These are phyloP conservation scores for Fusarium citri DNA, from an alignment of 2,329 filamentous ascomycete genomes.

Conservation along the genomic window DNA sequence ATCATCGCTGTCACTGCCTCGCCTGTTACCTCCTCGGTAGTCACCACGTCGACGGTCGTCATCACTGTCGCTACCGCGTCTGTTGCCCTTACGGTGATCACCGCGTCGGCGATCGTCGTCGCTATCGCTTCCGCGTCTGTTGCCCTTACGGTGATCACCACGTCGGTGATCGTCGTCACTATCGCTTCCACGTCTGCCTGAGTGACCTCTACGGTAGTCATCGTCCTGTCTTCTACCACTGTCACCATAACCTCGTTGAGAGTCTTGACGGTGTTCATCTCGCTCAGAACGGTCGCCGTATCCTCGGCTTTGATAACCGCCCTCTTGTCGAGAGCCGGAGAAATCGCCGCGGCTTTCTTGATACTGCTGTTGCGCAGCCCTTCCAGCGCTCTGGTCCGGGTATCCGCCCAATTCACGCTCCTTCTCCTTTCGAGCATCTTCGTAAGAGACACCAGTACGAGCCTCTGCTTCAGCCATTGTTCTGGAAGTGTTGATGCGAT, in stretches of 20 bases:
- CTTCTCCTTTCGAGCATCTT: slow-evolving; percentile 71
- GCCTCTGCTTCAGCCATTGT: slow-evolving; percentile 71
- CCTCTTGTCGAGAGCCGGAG: slow-evolving; percentile 8
- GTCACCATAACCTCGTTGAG: slow-evolving; percentile 1
- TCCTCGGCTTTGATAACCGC: slow-evolving; percentile 16
- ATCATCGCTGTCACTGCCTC: slow-evolving; percentile 18
- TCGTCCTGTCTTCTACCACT: slow-evolving; percentile 9
- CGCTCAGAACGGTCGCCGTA: slow-evolving; percentile 13
- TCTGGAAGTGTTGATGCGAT: slow-evolving; percentile 79
- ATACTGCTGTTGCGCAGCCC: slow-evolving; percentile 18
- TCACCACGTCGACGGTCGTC: neutral
- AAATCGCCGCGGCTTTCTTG: slow-evolving; percentile 23
- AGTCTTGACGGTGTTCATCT: slow-evolving; percentile 4
- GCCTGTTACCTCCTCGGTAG: slow-evolving; percentile 2
- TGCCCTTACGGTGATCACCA: neutral
- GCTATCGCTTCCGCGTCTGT: neutral
- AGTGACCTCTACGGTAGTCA: slow-evolving; percentile 9
- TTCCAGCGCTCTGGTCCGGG: slow-evolving; percentile 46
- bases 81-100: neutral
- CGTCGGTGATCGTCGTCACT: neutral
- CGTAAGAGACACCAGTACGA: slow-evolving; percentile 74
- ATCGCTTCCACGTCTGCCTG: neutral
- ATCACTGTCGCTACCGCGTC: neutral
- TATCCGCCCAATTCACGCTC: slow-evolving; percentile 68
- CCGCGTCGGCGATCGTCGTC: neutral